These are phyloP conservation scores for Stentor coeruleus DNA, from an alignment of 73 alveolate species.

Conservation along the genomic window DNA sequence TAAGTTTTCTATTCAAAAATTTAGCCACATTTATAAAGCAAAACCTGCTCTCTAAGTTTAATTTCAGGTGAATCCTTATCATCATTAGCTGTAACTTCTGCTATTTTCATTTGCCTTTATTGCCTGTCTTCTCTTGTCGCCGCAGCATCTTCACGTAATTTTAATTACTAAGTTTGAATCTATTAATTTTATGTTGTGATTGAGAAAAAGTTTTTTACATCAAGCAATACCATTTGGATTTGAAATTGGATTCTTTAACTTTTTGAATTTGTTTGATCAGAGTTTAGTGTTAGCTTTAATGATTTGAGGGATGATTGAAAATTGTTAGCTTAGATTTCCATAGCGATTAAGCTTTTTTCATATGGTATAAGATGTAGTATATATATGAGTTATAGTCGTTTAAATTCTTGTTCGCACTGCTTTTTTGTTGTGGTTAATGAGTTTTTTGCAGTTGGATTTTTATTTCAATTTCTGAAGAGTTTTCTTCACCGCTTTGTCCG, in stretches of 20 bases:
- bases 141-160: slow-evolving; percentile 27
- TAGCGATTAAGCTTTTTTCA: slow-evolving; percentile 39
- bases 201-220: slow-evolving; percentile 40
- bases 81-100: slow-evolving; percentile 26
- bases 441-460: neutral
- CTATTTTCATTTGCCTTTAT: slow-evolving; percentile 15
- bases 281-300: slow-evolving; percentile 30
- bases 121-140: neutral
- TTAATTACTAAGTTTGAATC: slow-evolving; percentile 44
- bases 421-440: neutral
- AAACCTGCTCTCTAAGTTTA: neutral
- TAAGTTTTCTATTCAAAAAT: neutral
- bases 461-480: neutral
- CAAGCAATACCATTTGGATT: slow-evolving; percentile 45
- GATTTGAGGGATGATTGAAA: slow-evolving; percentile 30
- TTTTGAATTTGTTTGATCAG: slow-evolving; percentile 41
- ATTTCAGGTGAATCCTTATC: slow-evolving; percentile 20
- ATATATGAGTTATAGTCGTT: slow-evolving; percentile 28
- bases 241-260: slow-evolving; percentile 38
- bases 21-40: slow-evolving; percentile 18
- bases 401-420: slow-evolving; percentile 35
- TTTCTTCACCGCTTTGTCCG: neutral
- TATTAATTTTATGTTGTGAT: slow-evolving; percentile 52
- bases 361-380: slow-evolving; percentile 48
- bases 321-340: slow-evolving; percentile 40